A percentile compares a stretch with the other conserved stretches of the same genome.
These are phyloP conservation scores for Aciculosporium take DNA, from an alignment of 2,329 filamentous ascomycete genomes.

Conservation along the genomic window DNA sequence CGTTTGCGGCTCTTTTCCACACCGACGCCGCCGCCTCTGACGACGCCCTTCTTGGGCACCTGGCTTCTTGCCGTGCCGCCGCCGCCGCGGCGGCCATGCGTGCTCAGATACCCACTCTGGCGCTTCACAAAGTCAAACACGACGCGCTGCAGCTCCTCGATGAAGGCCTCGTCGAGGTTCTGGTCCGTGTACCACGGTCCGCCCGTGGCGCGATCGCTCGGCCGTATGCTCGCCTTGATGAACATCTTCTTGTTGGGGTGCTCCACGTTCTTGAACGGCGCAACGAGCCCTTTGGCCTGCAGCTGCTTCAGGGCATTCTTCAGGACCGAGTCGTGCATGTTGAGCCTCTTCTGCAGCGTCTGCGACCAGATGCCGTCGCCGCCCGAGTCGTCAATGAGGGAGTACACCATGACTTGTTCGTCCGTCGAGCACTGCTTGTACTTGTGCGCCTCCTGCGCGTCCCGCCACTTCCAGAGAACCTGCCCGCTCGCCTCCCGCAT, in stretches of 20 bases:
- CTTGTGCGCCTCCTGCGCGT: constrained; percentile 47
- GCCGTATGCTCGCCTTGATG: constrained; percentile 73
- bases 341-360: constrained; percentile 63
- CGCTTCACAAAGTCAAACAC: constrained; percentile 61
- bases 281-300: constrained; percentile 68
- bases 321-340: constrained; percentile 72
- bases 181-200: constrained; percentile 92
- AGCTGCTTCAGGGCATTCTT: constrained; percentile 73
- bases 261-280: constrained; percentile 82
- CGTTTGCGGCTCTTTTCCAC: constrained; percentile 36
- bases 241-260: constrained; percentile 89
- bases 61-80: constrained; percentile 22
- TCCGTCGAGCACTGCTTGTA: constrained; percentile 49
- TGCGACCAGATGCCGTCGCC: constrained; percentile 84
- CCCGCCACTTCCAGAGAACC: constrained; percentile 41
- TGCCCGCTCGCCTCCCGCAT: constrained; percentile 27
- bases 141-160: constrained; percentile 58
- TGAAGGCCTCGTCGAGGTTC: constrained; percentile 77
- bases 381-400: constrained; percentile 73
- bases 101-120: constrained; percentile 52
- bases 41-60: constrained; percentile 40
- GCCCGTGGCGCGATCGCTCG: constrained; percentile 80
- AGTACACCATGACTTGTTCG: constrained; percentile 74
- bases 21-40: constrained; percentile 34
- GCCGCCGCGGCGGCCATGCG: constrained; percentile 16